Base-by-base conservation (phyloP, 2,329 filamentous ascomycete species). In the Colletotrichum sp. region DNA sequence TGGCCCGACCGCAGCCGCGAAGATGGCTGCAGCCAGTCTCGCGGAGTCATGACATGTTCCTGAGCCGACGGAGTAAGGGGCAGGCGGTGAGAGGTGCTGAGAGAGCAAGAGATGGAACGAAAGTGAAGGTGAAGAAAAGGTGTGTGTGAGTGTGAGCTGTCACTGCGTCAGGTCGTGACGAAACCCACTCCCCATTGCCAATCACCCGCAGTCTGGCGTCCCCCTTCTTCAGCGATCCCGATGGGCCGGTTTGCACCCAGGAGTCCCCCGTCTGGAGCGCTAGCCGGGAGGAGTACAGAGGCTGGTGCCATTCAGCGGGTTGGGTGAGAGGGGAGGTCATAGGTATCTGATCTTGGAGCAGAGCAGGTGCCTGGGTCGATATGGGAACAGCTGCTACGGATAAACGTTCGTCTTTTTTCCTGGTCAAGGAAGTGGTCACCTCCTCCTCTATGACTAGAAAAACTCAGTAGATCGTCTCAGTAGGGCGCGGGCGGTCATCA, bases 121-220 rank as follows among this genome's bases (percentile, higher is more conserved):
- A 60, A 57, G 49, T 71, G 52, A 75, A 57, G 28, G 34, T 71
- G 59, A 52, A 57, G 55, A 71, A 64, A 49, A 60, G 24, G 24
- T 62, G 28, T n/a, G 75, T 69, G 71, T 67, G 73, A 60, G 73
- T 64, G 49, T 76, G 75, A 75, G 75, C 67, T 76, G 75, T 76
- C 75, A 76, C 71, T 76, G 75, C 71, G 60, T 24, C 44, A 49
- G 44, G 44, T 49, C 30, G 75, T 76, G 66, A 76, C 75, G 71
- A 67, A 75, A 75, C 49, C 63, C 49, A 68, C 18, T 44, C 44
- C 55, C 34, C 39, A 18, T 68, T 39, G 69, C 63, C 63, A 75
- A 72, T 75, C 69, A 71, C 62, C 68, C 68, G 55, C 39, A 62
- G 18, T 13, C 36, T 39, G 69, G 62, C 55, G 32, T 72, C 64